These are phyloP conservation scores for Eucalyptus tenuipes DNA, from an alignment of 345 rosid genomes.

Conservation along the genomic window DNA sequence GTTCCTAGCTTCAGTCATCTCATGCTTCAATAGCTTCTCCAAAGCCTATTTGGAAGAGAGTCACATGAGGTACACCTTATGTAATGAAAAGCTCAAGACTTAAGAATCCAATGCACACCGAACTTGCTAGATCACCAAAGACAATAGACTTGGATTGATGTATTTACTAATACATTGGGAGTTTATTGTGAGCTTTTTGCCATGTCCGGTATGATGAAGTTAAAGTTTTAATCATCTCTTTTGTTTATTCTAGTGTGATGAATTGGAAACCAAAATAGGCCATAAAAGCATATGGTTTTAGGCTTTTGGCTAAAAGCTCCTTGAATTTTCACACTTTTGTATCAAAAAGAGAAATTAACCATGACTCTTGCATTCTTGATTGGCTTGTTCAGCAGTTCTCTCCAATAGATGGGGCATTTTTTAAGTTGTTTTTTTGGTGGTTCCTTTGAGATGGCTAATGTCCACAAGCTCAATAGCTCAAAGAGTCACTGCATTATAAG, in stretches of 20 bases:
- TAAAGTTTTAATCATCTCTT: background rate
- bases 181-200: background rate
- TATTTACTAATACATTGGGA: background rate
- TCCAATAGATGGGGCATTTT: background rate
- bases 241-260: background rate
- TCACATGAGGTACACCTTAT: background rate
- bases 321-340: background rate
- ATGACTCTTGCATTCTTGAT: background rate
- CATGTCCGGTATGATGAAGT: background rate
- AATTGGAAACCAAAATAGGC: background rate
- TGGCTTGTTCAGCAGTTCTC: background rate
- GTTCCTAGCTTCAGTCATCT: background rate
- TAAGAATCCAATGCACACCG: background rate
- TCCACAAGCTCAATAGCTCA: background rate
- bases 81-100: background rate
- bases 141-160: background rate
- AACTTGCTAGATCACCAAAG: background rate
- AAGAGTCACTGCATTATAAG: background rate
- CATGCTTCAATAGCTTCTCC: background rate
- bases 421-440: background rate
- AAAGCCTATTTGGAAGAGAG: background rate
- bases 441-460: background rate
- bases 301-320: background rate
- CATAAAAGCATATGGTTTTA: background rate
- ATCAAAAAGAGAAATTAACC: background rate